Conservation (phyloP, 2,329 filamentous ascomycete genomes). For the Ustulina deusta region DNA sequence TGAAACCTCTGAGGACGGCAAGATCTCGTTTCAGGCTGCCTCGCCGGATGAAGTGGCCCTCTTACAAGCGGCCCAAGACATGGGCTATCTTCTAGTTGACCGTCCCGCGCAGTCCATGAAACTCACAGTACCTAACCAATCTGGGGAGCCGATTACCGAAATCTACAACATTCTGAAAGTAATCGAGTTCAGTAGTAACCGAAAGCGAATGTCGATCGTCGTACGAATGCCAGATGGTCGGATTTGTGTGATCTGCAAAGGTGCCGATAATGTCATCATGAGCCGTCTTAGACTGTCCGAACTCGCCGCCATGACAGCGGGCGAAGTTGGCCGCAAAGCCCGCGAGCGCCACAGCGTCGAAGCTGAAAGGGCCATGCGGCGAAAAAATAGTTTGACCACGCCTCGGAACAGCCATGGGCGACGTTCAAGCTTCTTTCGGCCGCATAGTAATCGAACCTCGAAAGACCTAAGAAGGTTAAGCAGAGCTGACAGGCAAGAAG, state of each 20-base stretch:
- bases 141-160: slow-evolving; percentile 62
- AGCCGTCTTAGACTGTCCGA: slow-evolving; percentile 78
- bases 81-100: slow-evolving; percentile 82
- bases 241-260: slow-evolving; percentile 88
- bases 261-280: slow-evolving; percentile 86
- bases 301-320: slow-evolving; percentile 80
- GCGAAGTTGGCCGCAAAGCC: slow-evolving; percentile 70
- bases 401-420: slow-evolving; percentile 58
- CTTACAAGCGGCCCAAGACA: slow-evolving; percentile 84
- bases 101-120: slow-evolving; percentile 78
- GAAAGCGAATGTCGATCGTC: slow-evolving; percentile 92
- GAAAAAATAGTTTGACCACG: slow-evolving; percentile 47
- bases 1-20: slow-evolving; percentile 76
- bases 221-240: slow-evolving; percentile 85
- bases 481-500: slow-evolving; percentile 17
- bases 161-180: slow-evolving; percentile 84
- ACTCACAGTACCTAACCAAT: slow-evolving; percentile 56
- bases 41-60: slow-evolving; percentile 92
- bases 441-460: slow-evolving; percentile 52
- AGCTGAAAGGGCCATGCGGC: slow-evolving; percentile 49
- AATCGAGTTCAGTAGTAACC: slow-evolving; percentile 89
- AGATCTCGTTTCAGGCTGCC: slow-evolving; percentile 85
- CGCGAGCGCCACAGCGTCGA: slow-evolving; percentile 70
- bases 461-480: slow-evolving; percentile 43
- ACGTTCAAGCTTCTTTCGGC: slow-evolving; percentile 50